Evolutionary conservation across 1,284 basidiomycete species (phyloP).

Genomic region (Apiotrichum domesticum): DNA sequence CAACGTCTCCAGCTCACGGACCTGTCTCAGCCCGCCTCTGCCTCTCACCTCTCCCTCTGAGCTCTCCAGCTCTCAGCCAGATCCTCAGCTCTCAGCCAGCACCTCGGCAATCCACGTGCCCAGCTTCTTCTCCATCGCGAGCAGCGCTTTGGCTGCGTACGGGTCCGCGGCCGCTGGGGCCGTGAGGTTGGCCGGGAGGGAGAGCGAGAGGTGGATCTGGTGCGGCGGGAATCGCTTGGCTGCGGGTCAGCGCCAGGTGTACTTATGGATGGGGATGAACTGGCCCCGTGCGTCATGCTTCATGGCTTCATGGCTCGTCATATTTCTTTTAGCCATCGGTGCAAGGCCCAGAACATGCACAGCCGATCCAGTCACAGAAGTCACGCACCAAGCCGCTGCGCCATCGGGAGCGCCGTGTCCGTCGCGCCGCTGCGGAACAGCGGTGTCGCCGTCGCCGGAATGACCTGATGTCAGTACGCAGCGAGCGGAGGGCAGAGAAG

Average conservation of each 20-base stretch:
- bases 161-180: constrained; percentile 34
- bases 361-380: too few relatives aligned
- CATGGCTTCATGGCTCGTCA: neutral
- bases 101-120: constrained; percentile 32
- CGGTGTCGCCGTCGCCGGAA: constrained; percentile 56
- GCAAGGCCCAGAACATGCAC: too few relatives aligned
- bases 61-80: neutral
- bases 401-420: constrained; percentile 65
- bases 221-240: constrained; percentile 37
- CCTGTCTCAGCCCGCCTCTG: too few relatives aligned
- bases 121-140: constrained; percentile 44
- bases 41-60: neutral
- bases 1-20: too few relatives aligned
- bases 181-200: constrained; percentile 31
- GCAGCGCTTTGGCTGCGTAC: constrained; percentile 31
- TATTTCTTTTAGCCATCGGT: neutral
- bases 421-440: constrained; percentile 61
- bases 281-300: too few relatives aligned
- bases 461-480: constrained; percentile 31
- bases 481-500: too few relatives aligned
- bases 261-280: too few relatives aligned
- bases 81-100: constrained; percentile 1
- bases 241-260: constrained; percentile 4
- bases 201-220: constrained; percentile 43
- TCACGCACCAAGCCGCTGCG: constrained; percentile 66